Conservation (phyloP, 78 protist species). For the Cavenderia fasciculata region DNA sequence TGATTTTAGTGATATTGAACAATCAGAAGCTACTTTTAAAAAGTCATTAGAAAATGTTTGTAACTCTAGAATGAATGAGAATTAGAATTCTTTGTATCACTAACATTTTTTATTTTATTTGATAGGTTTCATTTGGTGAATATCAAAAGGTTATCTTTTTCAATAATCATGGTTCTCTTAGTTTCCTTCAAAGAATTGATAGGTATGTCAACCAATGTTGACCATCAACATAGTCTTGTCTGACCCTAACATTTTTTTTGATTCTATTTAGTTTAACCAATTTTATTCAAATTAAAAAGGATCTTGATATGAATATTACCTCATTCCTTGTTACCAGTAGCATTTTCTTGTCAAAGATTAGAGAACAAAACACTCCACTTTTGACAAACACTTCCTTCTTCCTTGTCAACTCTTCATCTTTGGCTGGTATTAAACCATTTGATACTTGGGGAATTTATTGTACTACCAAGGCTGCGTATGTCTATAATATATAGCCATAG, state of each 20-base stretch:
- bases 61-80: background rate
- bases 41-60: conserved; percentile 12
- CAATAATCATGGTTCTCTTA: background rate
- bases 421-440: conserved; percentile 45
- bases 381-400: background rate
- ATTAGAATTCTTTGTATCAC: too few species aligned
- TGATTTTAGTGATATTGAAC: conserved; percentile 3
- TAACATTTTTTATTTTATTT: background rate
- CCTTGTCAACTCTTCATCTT: conserved; percentile 30
- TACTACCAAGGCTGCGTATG: conserved; percentile 16
- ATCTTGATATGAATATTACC: conserved; percentile 21
- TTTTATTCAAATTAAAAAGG: background rate
- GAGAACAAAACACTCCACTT: background rate
- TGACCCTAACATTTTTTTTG: background rate
- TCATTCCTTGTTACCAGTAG: conserved; percentile 8
- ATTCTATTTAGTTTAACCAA: background rate
- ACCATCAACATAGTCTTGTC: background rate
- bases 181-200: background rate
- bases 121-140: background rate
- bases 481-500: background rate
- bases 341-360: conserved; percentile 22
- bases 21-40: background rate
- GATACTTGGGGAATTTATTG: conserved; percentile 39
- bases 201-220: background rate
- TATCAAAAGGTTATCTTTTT: conserved; percentile 3